Percentiles rank a stretch among this genome's conserved stretches.
Evolutionary conservation across 768 basidiomycete genomes (phyloP).

Genomic region (Neoboletus subvelutipes): DNA sequence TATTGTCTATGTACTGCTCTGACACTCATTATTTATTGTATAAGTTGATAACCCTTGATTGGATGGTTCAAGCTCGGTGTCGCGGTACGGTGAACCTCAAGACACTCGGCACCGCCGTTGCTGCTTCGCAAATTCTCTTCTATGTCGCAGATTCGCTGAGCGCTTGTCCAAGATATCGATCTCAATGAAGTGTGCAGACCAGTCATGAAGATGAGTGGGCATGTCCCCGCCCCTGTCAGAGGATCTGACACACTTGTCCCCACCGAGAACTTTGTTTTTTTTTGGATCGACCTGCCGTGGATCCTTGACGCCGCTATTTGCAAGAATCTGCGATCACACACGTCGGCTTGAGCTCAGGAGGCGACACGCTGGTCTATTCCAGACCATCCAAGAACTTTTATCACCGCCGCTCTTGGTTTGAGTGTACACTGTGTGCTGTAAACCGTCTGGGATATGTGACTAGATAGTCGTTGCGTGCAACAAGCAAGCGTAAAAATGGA

Average conservation of each 20-base stretch:
- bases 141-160: neutral
- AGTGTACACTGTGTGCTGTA: neutral
- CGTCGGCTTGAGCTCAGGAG: conserved; percentile 1
- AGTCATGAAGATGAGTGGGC: too few relatives aligned
- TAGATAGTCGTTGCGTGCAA: neutral
- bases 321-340: conserved; percentile 7
- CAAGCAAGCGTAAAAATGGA: neutral
- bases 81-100: neutral
- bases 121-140: conserved; percentile 5
- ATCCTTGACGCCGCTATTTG: conserved; percentile 2
- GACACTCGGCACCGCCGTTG: conserved; percentile 1
- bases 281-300: neutral
- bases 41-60: neutral
- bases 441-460: too few relatives aligned
- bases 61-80: neutral
- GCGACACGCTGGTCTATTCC: neutral
- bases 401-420: conserved; percentile 6
- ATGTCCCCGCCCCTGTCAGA: neutral
- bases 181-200: neutral
- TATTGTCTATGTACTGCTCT: neutral
- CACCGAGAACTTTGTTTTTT: neutral
- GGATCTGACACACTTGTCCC: neutral
- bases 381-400: neutral
- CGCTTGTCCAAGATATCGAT: neutral
- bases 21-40: conserved; percentile 5